phyloP scores from a whole-genome alignment of 2,329 filamentous ascomycete species.

The Ophiostoma sp. region DNA sequence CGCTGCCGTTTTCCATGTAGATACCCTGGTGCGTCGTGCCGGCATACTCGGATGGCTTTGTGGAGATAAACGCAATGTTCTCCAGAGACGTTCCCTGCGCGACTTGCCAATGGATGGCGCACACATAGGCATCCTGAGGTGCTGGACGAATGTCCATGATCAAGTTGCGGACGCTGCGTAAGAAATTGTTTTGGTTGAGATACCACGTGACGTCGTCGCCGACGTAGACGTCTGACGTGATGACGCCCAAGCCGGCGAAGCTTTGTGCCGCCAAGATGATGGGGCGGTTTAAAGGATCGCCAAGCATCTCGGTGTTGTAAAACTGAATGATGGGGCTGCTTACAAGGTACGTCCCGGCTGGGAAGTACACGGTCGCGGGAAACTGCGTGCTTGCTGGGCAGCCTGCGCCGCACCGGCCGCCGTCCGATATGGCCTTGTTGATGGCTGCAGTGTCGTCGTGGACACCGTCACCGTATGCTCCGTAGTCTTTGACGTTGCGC shows the following conservation, averaged over 20 bases:
- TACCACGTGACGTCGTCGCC: not conserved
- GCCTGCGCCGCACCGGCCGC: not conserved
- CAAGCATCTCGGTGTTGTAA: not conserved
- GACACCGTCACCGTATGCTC: not conserved
- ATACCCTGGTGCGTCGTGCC: too few relatives aligned
- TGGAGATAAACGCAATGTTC: constrained; percentile 12
- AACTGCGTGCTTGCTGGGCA: not conserved
- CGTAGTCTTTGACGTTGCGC: not conserved
- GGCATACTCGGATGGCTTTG: not conserved
- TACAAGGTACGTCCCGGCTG: not conserved
- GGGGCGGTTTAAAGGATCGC: constrained; percentile 1
- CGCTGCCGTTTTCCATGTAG: too few relatives aligned
- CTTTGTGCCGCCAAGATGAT: not conserved
- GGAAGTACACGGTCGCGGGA: not conserved
- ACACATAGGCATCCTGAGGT: constrained; percentile 6
- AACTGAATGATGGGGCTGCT: not conserved
- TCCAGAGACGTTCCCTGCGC: constrained; percentile 5
- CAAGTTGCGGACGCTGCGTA: constrained; percentile 14
- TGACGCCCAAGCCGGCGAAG: not conserved
- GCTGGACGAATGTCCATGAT: constrained; percentile 6
- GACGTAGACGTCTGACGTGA: not conserved
- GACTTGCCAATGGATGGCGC: constrained; percentile 17
- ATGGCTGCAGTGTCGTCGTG: not conserved
- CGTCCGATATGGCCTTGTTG: not conserved
- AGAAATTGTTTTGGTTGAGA: not conserved